Evolutionary conservation across 2,329 filamentous ascomycete species (phyloP).

Genomic region (Fusarium sp.): DNA sequence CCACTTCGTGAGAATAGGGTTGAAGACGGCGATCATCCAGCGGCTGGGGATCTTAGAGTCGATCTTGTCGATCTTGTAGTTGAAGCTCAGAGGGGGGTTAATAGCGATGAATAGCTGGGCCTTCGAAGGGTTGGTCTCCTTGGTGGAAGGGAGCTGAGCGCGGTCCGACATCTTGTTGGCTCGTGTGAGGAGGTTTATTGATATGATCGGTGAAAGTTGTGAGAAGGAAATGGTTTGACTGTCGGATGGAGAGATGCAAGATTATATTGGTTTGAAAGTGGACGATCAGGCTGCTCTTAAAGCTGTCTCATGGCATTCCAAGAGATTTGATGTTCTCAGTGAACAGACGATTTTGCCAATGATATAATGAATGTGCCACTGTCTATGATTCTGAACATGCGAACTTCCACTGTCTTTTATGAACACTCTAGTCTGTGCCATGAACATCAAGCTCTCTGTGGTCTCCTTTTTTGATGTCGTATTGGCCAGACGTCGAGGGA

Average conservation of each 20-base stretch:
- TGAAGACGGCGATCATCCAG: background rate
- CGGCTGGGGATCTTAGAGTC: background rate
- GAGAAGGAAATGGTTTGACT: background rate
- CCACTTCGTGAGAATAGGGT: background rate
- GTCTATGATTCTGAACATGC: background rate
- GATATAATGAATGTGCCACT: no score
- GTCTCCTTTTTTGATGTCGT: background rate
- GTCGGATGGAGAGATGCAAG: rapidly evolving
- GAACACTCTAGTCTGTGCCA: background rate
- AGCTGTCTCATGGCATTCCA: no score
- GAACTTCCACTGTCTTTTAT: background rate
- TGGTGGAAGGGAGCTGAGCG: no score
- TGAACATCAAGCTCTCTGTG: background rate
- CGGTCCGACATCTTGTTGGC: background rate
- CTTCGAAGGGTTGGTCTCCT: background rate
- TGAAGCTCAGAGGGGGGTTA: background rate
- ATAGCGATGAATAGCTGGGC: background rate
- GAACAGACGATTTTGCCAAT: background rate
- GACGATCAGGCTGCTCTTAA: background rate
- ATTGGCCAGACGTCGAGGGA: background rate
- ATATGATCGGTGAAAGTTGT: background rate
- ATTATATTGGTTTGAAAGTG: background rate
- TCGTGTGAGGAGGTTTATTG: background rate
- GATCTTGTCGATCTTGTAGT: background rate
- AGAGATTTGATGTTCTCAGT: no score